phyloP scores from a whole-genome alignment of 2,329 filamentous ascomycete genomes.

The Alternaria hordeiaustralica region DNA sequence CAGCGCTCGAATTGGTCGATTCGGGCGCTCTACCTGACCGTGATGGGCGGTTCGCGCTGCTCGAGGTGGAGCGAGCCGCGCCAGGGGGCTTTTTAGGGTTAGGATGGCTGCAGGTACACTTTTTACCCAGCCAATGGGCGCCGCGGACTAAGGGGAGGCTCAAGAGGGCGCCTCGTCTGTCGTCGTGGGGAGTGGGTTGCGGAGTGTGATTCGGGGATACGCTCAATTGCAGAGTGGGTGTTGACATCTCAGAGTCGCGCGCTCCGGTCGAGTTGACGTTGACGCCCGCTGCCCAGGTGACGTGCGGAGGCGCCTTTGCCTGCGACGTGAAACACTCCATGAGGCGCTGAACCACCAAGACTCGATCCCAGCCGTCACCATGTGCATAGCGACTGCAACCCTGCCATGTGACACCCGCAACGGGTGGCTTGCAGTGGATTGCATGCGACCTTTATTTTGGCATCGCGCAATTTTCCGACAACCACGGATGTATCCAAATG shows the following conservation, averaged over 20 bases:
- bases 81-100: slow-evolving; percentile 18
- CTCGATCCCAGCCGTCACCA: not conserved
- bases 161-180: not conserved
- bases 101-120: slow-evolving; percentile 34
- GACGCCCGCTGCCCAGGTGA: not conserved
- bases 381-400: slow-evolving; percentile 4
- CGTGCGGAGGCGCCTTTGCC: not conserved
- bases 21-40: slow-evolving; percentile 26
- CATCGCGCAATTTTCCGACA: slow-evolving; percentile 13
- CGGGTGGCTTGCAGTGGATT: slow-evolving; percentile 20
- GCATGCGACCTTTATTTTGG: not conserved
- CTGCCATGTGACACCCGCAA: slow-evolving; percentile 10
- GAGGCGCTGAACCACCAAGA: not conserved
- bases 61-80: slow-evolving; percentile 30
- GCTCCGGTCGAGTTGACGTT: not conserved
- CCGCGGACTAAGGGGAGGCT: not conserved
- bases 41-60: slow-evolving; percentile 32
- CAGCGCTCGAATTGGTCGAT: slow-evolving; percentile 37
- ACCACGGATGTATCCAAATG: not conserved
- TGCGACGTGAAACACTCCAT: slow-evolving; percentile 6
- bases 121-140: slow-evolving; percentile 16
- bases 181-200: not conserved
- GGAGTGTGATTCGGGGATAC: not conserved
- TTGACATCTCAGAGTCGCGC: not conserved
- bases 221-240: not conserved